Evolutionary conservation across 2,329 filamentous ascomycete species (phyloP), one percentile per base, ranked within the genome.

Genomic region (Fonsecaea monophora): DNA sequence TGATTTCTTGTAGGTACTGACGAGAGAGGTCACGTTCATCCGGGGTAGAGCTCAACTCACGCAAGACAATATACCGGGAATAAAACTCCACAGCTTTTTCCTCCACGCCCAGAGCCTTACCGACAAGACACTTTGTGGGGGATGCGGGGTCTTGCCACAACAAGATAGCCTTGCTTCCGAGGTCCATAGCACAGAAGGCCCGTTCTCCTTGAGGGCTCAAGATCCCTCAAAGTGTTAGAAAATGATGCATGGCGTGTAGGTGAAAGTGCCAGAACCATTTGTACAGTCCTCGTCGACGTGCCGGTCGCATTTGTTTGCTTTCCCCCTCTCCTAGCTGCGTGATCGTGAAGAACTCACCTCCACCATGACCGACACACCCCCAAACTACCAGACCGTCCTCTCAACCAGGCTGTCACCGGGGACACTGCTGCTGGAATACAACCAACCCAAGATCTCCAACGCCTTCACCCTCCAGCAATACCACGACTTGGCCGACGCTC

Each of bases 151-250:
- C 45, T 50, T 50, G 30, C 45, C 45, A 50, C 8, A 50, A 25
- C 45, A 50, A 50, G 45, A 50, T 50, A 50, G 45, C 45, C 45
- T 50, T 50, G 45, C 45, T 50, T 30, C 45, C 45, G 45, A 50
- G 45, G 45, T 50, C 45, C 18, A 50, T 21, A 50, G 9, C 45
- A 50, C 18, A 25, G 30, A 32, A 30, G 45, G 25, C 10, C 12
- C 10, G 3, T 50, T 18, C 1, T n/a, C 45, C 21, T 12, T 30
- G 45, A 50, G 18, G 18, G 25, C 45, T 50, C 45, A 50, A 30
- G 45, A 30, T n/a, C 38, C 42, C 42, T 21, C 45, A 50, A 50
- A 25, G 45, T 30, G 25, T 25, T 25, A 50, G 45, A 50, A 30
- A 30, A 25, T 32, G 9, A 30, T 30, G 45, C 25, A 30, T 9